Percentiles rank a stretch among this genome's conserved stretches.
phyloP scores from a whole-genome alignment of 2,329 filamentous ascomycete genomes.

The Xylariaceae sp. region DNA sequence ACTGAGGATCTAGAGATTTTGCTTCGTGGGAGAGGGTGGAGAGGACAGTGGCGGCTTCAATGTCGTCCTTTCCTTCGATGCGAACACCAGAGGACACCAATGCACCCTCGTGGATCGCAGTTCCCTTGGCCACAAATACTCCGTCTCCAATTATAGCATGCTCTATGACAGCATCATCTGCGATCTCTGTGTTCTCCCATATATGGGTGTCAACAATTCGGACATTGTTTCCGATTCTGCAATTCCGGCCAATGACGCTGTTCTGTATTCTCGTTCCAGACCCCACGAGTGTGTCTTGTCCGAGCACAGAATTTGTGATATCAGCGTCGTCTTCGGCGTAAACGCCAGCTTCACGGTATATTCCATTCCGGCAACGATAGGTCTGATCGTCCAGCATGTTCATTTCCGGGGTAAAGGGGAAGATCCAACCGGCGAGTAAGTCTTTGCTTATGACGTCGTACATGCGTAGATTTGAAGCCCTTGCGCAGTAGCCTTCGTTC shows the following conservation, averaged over 20 bases:
- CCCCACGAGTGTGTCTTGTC: constrained; percentile 70
- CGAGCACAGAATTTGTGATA: constrained; percentile 70
- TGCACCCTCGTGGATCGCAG: constrained; percentile 65
- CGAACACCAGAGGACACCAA: constrained; percentile 76
- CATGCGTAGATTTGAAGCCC: constrained; percentile 79
- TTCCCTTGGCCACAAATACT: constrained; percentile 66
- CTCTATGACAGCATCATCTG: constrained; percentile 66
- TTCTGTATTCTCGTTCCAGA: constrained; percentile 66
- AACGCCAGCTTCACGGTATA: constrained; percentile 77
- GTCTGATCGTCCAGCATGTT: constrained; percentile 76
- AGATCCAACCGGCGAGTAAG: constrained; percentile 81
- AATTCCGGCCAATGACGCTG: constrained; percentile 79
- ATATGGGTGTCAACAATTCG: constrained; percentile 75
- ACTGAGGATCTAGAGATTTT: constrained; percentile 37
- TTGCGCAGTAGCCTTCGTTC: constrained; percentile 76
- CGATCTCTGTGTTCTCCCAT: constrained; percentile 79
- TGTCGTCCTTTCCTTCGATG: constrained; percentile 58
- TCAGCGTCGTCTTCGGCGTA: constrained; percentile 68
- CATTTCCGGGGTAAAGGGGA: constrained; percentile 83
- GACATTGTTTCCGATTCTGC: constrained; percentile 82
- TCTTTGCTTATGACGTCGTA: constrained; percentile 89
- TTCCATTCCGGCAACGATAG: constrained; percentile 66
- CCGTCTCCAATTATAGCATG: constrained; percentile 74
- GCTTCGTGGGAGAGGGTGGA: constrained; percentile 38
- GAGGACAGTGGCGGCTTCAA: constrained; percentile 35